Evolutionary conservation across 2,329 filamentous ascomycete genomes (phyloP).

Genomic region (Botrytis squamosa): DNA sequence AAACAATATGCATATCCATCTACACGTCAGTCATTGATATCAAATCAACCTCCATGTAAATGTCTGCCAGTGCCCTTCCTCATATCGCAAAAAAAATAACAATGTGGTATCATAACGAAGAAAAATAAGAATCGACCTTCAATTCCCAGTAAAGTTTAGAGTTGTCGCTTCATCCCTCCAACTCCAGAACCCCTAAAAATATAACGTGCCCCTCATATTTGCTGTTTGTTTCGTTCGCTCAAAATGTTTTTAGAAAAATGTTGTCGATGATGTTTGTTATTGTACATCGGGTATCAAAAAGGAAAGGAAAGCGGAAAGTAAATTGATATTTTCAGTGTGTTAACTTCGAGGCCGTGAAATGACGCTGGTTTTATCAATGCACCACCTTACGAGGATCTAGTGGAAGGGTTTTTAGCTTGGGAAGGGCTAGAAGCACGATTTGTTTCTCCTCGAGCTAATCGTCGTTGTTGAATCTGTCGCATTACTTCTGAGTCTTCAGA

Average conservation of each 20-base stretch:
- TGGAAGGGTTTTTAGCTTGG: neutral
- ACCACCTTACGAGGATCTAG: neutral
- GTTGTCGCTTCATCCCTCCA: neutral
- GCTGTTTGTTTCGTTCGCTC: neutral
- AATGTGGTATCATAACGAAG: slow-evolving; percentile 16
- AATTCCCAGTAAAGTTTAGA: neutral
- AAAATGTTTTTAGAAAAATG: neutral
- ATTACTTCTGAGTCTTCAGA: slow-evolving; percentile 1
- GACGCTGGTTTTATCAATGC: neutral
- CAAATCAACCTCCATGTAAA: neutral
- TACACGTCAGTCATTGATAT: neutral
- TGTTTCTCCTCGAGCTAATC: neutral
- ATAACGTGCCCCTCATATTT: neutral
- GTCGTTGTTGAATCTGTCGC: neutral
- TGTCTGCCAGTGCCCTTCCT: neutral
- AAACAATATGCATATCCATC: neutral
- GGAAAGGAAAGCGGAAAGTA: neutral
- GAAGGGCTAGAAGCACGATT: neutral
- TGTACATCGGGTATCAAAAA: neutral
- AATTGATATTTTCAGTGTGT: neutral
- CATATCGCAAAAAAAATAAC: slow-evolving; percentile 7
- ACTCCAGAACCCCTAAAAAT: neutral
- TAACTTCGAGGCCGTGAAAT: neutral
- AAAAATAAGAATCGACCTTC: neutral
- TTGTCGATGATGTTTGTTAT: neutral